Base-by-base conservation (phyloP, 768 basidiomycete species). In the Amanita muscaria region DNA sequence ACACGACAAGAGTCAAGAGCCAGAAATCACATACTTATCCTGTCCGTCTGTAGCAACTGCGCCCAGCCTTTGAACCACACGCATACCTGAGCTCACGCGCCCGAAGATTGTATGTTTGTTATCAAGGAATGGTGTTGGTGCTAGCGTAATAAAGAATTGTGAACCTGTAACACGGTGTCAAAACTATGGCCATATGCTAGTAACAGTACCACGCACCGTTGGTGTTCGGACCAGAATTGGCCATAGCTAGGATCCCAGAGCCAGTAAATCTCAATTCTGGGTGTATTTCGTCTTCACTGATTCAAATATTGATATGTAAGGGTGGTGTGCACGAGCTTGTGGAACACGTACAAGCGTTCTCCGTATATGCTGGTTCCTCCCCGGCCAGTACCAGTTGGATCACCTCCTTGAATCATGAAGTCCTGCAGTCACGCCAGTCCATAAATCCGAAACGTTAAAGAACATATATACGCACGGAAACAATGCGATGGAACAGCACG, bases 331-430 rank as follows among this genome's bases (percentile, higher is more conserved):
- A 47, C n/a, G n/a, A 22, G 3, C 32, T 5, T 33, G 16, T 4
- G n/a, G 30, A 14, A 29, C 3, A 72, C 80, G 48, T 55, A 86
- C 85, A 88, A 97, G 64, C 83, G 88, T 57, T 80, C 83, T 34
- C 87, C 89, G 54, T 87, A 90, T 51, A 89, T 88, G 54, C 88
- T 89, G 21, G 83, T 86, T 31, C 88, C 88, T 25, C 94, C 93
- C 56, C 88, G 69, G 21, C 94, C 94, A 1, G 94, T 97, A 19
- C 94, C 94, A 12, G 92, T 94, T 9, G 93, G 94, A 60, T 94
- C 92, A 32, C 93, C 94, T 22, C 78, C 82, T 67, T 99, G 94
- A 12, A 96, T 81, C 94, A 97, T 97, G 58, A 97, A 97, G 59
- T 93, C 92, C 84, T 93, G 55, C 16, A 34, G 5, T 1, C 5